Percentiles rank a stretch among this genome's conserved stretches.
Evolutionary conservation across 768 basidiomycete genomes (phyloP).

Genomic region (Termitomyces titanicus): DNA sequence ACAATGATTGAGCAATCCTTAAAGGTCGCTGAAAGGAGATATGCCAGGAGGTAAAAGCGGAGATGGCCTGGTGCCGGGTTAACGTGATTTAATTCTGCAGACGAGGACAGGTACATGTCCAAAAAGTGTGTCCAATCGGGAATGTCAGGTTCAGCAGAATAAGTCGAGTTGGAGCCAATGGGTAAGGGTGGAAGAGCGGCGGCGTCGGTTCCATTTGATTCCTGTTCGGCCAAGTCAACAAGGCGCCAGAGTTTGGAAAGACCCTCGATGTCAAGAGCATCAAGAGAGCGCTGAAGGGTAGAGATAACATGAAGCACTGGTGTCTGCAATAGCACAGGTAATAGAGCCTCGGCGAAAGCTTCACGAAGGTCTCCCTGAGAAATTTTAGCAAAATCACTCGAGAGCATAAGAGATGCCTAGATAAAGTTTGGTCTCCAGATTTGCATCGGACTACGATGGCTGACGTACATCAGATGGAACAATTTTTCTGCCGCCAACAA

Average conservation of each 20-base stretch:
- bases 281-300: constrained; percentile 69
- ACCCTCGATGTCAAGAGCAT: constrained; percentile 84
- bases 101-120: constrained; percentile 42
- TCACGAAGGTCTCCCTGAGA: constrained; percentile 35
- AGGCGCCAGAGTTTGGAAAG: constrained; percentile 45
- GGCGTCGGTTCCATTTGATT: constrained; percentile 1
- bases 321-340: constrained; percentile 44
- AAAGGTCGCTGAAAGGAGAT: constrained; percentile 88
- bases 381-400: constrained; percentile 13
- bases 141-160: constrained; percentile 48
- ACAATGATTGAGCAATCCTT: constrained; percentile 84
- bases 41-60: constrained; percentile 65
- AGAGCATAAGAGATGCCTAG: constrained; percentile 28
- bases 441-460: background rate
- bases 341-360: constrained; percentile 46
- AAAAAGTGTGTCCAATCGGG: constrained; percentile 67
- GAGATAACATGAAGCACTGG: constrained; percentile 53
- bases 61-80: constrained; percentile 40
- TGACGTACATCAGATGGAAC: constrained; percentile 52
- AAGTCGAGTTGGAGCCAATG: constrained; percentile 29
- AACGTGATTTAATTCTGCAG: constrained; percentile 29
- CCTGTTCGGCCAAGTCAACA: constrained; percentile 20
- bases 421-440: background rate
- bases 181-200: constrained; percentile 21
- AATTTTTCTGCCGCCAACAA: constrained; percentile 60